Conservation (phyloP, 2,329 filamentous ascomycete species). For the Fusarium palustre region DNA sequence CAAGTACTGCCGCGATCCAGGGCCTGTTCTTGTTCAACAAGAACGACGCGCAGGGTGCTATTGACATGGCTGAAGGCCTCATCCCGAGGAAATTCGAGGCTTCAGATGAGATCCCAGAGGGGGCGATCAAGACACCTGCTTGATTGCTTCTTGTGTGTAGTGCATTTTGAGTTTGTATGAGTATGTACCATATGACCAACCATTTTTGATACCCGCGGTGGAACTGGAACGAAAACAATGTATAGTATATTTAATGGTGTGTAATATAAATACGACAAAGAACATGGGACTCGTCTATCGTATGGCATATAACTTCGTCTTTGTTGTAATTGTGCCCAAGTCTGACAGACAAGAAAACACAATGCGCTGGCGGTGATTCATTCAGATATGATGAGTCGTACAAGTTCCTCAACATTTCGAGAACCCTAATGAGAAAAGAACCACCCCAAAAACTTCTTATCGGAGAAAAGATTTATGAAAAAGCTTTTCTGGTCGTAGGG, state of each 20-base stretch:
- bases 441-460: background rate
- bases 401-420: background rate
- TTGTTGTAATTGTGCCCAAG: background rate
- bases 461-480: background rate
- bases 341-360: background rate
- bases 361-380: background rate
- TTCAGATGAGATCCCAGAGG: slow-evolving; percentile 53
- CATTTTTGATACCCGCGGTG: slow-evolving; percentile 34
- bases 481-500: background rate
- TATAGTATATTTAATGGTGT: slow-evolving; percentile 10
- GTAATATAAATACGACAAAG: background rate
- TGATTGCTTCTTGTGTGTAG: slow-evolving; percentile 36
- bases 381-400: background rate
- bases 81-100: slow-evolving; percentile 68
- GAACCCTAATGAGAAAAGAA: background rate
- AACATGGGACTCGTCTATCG: background rate
- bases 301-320: background rate
- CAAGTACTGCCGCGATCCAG: slow-evolving; percentile 92
- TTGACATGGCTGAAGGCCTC: slow-evolving; percentile 78
- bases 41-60: slow-evolving; percentile 86
- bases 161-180: slow-evolving; percentile 17
- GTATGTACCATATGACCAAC: slow-evolving; percentile 28
- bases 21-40: slow-evolving; percentile 97
- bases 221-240: slow-evolving; percentile 14
- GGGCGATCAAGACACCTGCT: slow-evolving; percentile 57